Percentiles rank a stretch among this genome's conserved stretches.
Conservation (phyloP, 306 rosid species). For the Mucuna pruriens region DNA sequence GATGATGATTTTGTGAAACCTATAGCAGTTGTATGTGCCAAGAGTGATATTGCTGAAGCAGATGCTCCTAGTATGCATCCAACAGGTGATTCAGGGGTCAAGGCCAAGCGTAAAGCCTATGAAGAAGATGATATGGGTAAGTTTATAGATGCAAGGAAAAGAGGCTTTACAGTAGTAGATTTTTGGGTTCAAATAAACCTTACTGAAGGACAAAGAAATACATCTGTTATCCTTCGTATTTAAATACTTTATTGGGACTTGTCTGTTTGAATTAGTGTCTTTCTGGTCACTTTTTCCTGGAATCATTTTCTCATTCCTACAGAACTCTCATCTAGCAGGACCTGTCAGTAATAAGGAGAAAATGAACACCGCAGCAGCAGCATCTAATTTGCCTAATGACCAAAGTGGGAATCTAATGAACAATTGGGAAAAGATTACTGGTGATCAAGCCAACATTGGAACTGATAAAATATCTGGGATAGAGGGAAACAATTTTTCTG, state of each 20-base stretch:
- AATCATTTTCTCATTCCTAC: constrained; percentile 39
- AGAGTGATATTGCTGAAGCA: constrained; percentile 43
- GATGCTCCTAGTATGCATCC: constrained; percentile 40
- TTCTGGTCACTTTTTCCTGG: constrained; percentile 25
- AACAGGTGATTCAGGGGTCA: constrained; percentile 42
- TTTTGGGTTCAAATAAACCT: constrained; percentile 29
- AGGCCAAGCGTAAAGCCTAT: constrained; percentile 34
- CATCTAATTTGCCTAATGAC: constrained; percentile 33
- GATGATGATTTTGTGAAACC: constrained; percentile 43
- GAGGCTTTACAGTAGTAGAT: constrained; percentile 11
- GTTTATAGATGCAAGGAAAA: constrained; percentile 9
- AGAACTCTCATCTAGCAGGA: constrained; percentile 55
- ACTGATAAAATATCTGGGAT: constrained; percentile 35
- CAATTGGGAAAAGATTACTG: constrained; percentile 29
- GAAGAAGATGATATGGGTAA: constrained; percentile 51
- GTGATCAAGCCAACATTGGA: constrained; percentile 33
- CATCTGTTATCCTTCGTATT: constrained; percentile 10
- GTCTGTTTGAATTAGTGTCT: constrained; percentile 2
- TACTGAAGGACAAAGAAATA: constrained; percentile 18
- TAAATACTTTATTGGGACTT: constrained; percentile 14
- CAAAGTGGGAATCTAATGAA: constrained; percentile 37
- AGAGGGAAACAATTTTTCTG: constrained; percentile 40
- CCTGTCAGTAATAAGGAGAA: constrained; percentile 41
- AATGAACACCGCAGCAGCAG: constrained; percentile 39
- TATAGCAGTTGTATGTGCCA: constrained; percentile 33